Evolutionary conservation across 2,329 filamentous ascomycete genomes (phyloP), one percentile per base, ranked within the genome.

Genomic region (Fusarium sp.): DNA sequence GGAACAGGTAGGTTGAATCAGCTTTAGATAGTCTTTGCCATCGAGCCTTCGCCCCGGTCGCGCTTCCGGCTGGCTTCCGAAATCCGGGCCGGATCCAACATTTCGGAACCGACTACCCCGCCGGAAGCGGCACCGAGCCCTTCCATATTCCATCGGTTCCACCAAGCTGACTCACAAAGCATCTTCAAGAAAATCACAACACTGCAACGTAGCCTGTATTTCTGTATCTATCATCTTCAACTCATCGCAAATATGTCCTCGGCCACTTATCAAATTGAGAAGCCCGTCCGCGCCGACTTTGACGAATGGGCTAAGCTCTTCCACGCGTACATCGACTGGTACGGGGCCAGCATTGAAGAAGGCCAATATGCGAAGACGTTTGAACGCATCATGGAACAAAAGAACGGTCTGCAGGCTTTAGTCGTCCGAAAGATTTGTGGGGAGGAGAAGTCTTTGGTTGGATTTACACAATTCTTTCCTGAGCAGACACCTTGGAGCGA

Each of bases 401-500:
- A 65, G 22, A 64, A 71, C 32, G 47, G 52, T 0, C 7, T 71
- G 1, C 59, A 53, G 10, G 68, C 64, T 3, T n/a, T 71, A 10
- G 59, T 71, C 0, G 47, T 71, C 1, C 53, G 55, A n/a, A 45
- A 30, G 2, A 11, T 49, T 0, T 12, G 1, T 2, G 63, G 45
- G 2, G 44, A 46, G 0, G 44, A 58, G 5, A 48, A 38, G 8
- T 48, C 29, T 0, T 3, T 69, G 5, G 68, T 71, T 1, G 68
- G 68, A 8, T 22, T 71, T 2, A 63, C 68, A 1, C 68, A 71
- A 25, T 71, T 71, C 64, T 71, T 71, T 16, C 64, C 68, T 9
- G 59, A 71, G 22, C 67, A 71, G n/a, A 65, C 68, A 3, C 55
- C 68, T 1, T 71, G 68, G 68, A 71, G 47, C 8, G 68, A 71